Evolutionary conservation across 495 filamentous ascomycete genomes (phyloP).

Genomic region (Endocarpon pusillum): DNA sequence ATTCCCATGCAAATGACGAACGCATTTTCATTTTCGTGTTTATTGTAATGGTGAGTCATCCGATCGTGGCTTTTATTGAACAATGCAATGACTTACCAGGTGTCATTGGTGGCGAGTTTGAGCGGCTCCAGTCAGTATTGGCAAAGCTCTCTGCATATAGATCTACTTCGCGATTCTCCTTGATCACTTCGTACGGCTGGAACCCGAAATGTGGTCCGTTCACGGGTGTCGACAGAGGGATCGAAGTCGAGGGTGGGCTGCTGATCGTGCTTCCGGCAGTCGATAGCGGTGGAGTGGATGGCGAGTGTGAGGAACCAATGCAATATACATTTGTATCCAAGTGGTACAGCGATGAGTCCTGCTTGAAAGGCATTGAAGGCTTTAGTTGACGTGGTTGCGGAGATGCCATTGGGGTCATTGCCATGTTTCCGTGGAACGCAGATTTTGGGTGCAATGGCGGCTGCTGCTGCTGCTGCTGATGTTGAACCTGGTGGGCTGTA

Average conservation of each 20-base stretch:
- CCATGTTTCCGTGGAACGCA: constrained; percentile 35
- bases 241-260: constrained; percentile 66
- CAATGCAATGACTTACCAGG: constrained; percentile 57
- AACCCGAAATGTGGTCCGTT: constrained; percentile 61
- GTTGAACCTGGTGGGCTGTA: constrained; percentile 18
- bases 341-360: constrained; percentile 53
- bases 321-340: constrained; percentile 63
- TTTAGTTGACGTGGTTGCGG: constrained; percentile 62
- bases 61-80: constrained; percentile 11
- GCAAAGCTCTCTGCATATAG: constrained; percentile 61
- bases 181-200: constrained; percentile 61
- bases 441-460: constrained; percentile 48
- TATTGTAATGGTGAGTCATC: constrained; percentile 9
- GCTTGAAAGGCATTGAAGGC: constrained; percentile 52
- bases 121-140: constrained; percentile 56
- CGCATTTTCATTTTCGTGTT: neutral
- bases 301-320: constrained; percentile 59
- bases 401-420: constrained; percentile 62
- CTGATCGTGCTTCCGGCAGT: constrained; percentile 67
- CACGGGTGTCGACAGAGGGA: constrained; percentile 64
- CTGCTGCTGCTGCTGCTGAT: constrained; percentile 52
- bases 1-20: neutral
- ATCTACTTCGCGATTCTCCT: constrained; percentile 64
- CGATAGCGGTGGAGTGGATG: constrained; percentile 78
- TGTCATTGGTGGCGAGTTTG: constrained; percentile 71